Percentiles rank a stretch among this genome's conserved stretches.
These are phyloP conservation scores for Cladosporium phlei DNA, from an alignment of 2,329 filamentous ascomycete genomes.

Conservation along the genomic window DNA sequence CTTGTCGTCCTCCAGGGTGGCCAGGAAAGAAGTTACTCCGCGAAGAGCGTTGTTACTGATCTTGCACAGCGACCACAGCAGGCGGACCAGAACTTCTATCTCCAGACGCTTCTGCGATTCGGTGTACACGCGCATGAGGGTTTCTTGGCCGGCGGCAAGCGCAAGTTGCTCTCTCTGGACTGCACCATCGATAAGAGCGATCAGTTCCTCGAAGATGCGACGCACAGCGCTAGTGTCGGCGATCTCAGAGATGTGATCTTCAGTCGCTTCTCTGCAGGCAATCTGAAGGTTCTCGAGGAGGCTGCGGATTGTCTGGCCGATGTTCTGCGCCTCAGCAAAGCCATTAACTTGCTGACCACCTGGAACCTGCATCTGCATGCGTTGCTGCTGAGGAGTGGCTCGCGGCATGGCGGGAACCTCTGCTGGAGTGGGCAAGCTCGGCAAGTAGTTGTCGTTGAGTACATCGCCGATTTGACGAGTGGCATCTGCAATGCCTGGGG, in stretches of 20 bases:
- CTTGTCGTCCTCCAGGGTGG: constrained; percentile 52
- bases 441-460: constrained; percentile 57
- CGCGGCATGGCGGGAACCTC: constrained; percentile 59
- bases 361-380: constrained; percentile 36
- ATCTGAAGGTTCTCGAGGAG: constrained; percentile 55
- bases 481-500: constrained; percentile 40
- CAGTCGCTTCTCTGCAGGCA: constrained; percentile 51
- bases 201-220: constrained; percentile 54
- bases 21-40: constrained; percentile 48
- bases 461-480: constrained; percentile 59
- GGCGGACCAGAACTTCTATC: constrained; percentile 58
- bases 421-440: constrained; percentile 58
- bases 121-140: constrained; percentile 46
- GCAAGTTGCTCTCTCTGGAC: constrained; percentile 54
- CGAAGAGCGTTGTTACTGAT: constrained; percentile 55
- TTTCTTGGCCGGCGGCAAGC: constrained; percentile 49
- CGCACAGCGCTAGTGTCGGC: constrained; percentile 51
- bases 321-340: constrained; percentile 52
- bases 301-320: constrained; percentile 50
- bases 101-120: constrained; percentile 54
- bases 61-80: constrained; percentile 59
- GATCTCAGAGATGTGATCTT: constrained; percentile 56
- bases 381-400: constrained; percentile 49
- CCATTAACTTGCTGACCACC: constrained; percentile 52
- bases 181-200: constrained; percentile 50